Conservation (phyloP, 225 moss, liverwort and hornwort genomes). For the Antitrichia curtipendula region DNA sequence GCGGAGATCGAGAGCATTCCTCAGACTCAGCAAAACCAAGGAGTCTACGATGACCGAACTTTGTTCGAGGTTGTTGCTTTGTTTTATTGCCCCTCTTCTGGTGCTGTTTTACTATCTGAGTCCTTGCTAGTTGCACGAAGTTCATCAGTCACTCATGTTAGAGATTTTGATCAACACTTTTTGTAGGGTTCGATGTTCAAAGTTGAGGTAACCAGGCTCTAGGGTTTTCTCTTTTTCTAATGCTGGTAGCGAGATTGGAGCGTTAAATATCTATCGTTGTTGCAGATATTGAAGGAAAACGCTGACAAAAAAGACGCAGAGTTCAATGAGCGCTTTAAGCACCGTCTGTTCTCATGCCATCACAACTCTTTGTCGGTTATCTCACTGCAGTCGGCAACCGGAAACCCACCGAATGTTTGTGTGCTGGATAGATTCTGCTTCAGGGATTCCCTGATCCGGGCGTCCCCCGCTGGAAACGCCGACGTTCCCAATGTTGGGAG, state of each 20-base stretch:
- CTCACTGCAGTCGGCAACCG: not conserved
- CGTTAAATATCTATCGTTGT: not conserved
- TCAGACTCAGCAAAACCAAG: constrained; percentile 2
- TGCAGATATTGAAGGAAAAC: constrained; percentile 94
- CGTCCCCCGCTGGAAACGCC: too few species aligned
- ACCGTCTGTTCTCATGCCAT: constrained; percentile 36
- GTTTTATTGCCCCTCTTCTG: not conserved
- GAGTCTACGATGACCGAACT: constrained; percentile 24
- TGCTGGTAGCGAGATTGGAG: not conserved
- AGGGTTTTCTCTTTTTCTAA: not conserved
- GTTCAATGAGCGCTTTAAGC: constrained; percentile 92
- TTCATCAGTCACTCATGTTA: not conserved
- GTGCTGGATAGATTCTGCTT: not conserved
- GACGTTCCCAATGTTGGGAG: too few species aligned
- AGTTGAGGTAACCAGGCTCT: not conserved
- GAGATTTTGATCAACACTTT: not conserved
- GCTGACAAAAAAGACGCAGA: constrained; percentile 90
- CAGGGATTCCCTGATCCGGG: too few species aligned
- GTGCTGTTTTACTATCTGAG: not conserved
- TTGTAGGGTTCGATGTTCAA: not conserved
- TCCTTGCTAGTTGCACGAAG: not conserved
- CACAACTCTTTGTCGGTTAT: not conserved
- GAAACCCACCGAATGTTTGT: not conserved
- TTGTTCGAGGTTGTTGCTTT: constrained; percentile 21
- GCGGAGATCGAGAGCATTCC: constrained; percentile 20